Conservation (phyloP, 805 yeast species). For the Nakazawaea pomicola region DNA sequence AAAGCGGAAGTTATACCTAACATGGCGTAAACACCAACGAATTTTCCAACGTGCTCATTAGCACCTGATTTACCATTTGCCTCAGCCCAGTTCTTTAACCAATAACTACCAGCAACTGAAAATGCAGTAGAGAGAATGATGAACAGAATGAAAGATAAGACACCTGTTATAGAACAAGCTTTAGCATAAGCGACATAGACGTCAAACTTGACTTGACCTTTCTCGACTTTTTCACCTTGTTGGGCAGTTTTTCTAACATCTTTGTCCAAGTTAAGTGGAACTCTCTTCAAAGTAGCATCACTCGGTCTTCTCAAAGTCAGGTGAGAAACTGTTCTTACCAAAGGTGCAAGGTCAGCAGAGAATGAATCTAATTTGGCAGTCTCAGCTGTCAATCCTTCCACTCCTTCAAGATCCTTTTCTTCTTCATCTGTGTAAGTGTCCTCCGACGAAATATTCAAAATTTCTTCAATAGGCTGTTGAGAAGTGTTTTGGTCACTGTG, state of each 20-base stretch:
- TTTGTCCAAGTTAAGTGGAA: conserved; percentile 23
- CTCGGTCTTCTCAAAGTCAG: conserved; percentile 53
- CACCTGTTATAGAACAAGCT: conserved; percentile 54
- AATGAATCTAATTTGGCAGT: conserved; percentile 18
- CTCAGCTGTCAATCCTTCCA: conserved; percentile 14
- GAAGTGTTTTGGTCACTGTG: background rate
- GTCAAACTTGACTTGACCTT: conserved; percentile 52
- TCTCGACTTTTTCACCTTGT: conserved; percentile 47
- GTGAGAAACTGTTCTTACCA: conserved; percentile 16
- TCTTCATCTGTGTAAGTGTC: conserved; percentile 11
- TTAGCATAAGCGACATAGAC: conserved; percentile 51
- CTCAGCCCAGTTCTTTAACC: conserved; percentile 97
- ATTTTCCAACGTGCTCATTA: conserved; percentile 39
- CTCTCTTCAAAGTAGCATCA: conserved; percentile 51
- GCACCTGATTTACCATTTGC: conserved; percentile 35
- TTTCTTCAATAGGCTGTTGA: background rate
- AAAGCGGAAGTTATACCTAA: conserved; percentile 51
- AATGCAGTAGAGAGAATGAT: conserved; percentile 24
- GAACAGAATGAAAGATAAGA: conserved; percentile 30
- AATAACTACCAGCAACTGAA: conserved; percentile 65
- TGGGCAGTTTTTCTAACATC: conserved; percentile 36
- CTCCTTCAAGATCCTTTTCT: conserved; percentile 12
- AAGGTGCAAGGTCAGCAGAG: conserved; percentile 11
- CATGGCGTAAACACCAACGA: conserved; percentile 48
- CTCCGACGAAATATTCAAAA: conserved; percentile 7